Conservation (phyloP, 805 yeast genomes). For the Lipomyces sp. region DNA sequence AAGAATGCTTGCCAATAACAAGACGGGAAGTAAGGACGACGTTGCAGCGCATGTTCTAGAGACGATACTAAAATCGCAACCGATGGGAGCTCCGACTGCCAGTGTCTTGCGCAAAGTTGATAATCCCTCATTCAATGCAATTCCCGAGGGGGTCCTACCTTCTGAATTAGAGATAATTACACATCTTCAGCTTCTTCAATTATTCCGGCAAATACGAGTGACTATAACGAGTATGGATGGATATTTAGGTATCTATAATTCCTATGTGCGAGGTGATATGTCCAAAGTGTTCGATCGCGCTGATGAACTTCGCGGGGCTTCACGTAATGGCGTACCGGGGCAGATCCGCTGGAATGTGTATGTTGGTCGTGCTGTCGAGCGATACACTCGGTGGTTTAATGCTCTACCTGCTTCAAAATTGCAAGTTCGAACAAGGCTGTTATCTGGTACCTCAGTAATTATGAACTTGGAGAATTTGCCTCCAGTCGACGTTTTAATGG, state of each 20-base stretch:
- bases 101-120: too few species aligned
- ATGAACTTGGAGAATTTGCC: slow-evolving; percentile 18
- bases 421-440: not conserved
- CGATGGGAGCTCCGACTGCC: too few species aligned
- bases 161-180: slow-evolving; percentile 3
- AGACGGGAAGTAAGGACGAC: too few species aligned
- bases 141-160: slow-evolving; percentile 1
- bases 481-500: slow-evolving; percentile 32
- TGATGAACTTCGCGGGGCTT: not conserved
- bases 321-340: not conserved
- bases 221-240: not conserved
- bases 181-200: not conserved
- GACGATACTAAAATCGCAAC: too few species aligned
- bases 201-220: not conserved
- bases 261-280: slow-evolving; percentile 6
- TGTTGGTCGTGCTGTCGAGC: slow-evolving; percentile 14
- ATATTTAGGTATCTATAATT: slow-evolving; percentile 3
- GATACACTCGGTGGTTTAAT: slow-evolving; percentile 12
- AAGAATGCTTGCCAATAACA: too few species aligned
- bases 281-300: slow-evolving; percentile 7
- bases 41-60: too few species aligned
- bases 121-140: too few species aligned
- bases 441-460: not conserved
- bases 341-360: slow-evolving; percentile 10
- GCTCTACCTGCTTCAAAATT: not conserved